Conservation (phyloP, 164 flowering plant species). For the Macadamia integrifolia region DNA sequence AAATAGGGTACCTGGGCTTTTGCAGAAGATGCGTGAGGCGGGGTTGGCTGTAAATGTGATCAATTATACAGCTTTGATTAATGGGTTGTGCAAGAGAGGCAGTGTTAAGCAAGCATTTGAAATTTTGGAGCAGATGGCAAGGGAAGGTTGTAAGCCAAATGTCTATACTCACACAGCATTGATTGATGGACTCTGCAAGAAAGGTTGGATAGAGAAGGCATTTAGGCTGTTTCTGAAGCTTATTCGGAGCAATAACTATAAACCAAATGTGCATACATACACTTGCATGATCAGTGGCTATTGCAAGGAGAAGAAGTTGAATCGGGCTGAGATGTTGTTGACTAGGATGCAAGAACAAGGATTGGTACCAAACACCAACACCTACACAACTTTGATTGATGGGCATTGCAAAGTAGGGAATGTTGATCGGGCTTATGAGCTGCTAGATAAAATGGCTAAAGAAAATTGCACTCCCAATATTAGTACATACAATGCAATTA, state of each 20-base stretch:
- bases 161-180: conserved; percentile 80
- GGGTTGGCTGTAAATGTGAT: conserved; percentile 71
- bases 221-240: conserved; percentile 85
- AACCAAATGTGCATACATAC: conserved; percentile 85
- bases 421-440: conserved; percentile 56
- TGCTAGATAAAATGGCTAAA: conserved; percentile 55
- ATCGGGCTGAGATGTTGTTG: conserved; percentile 80
- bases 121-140: conserved; percentile 77
- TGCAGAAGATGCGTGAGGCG: conserved; percentile 48
- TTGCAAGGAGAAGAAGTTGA: conserved; percentile 79
- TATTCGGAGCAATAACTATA: conserved; percentile 68
- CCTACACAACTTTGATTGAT: conserved; percentile 74
- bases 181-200: conserved; percentile 89
- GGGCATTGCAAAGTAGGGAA: conserved; percentile 76
- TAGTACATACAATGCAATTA: conserved; percentile 62
- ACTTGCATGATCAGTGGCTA: conserved; percentile 89
- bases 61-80: conserved; percentile 61
- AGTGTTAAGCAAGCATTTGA: conserved; percentile 84
- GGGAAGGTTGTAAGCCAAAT: conserved; percentile 82
- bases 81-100: conserved; percentile 73
- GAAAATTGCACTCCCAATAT: conserved; percentile 63
- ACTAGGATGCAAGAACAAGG: conserved; percentile 77
- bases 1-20: conserved; percentile 48
- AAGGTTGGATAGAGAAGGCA: conserved; percentile 95
- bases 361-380: conserved; percentile 59